Percentiles rank a stretch among this genome's conserved stretches.
phyloP scores from a whole-genome alignment of 495 filamentous ascomycete genomes.

The Talaromyces nanjingensis region DNA sequence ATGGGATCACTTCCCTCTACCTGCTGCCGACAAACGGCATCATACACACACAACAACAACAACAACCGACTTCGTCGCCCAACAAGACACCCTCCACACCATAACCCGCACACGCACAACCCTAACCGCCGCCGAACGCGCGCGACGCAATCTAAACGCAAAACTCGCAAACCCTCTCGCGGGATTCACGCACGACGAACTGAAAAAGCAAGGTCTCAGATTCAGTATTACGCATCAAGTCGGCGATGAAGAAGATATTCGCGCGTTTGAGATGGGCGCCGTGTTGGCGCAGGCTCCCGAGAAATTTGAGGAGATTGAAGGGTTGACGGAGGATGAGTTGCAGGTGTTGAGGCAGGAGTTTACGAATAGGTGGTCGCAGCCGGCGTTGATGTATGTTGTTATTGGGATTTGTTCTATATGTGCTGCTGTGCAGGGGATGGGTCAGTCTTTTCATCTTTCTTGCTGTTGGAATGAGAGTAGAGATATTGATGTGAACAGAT shows the following conservation, averaged over 20 bases:
- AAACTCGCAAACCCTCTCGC: constrained; percentile 67
- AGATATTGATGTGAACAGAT: constrained; percentile 34
- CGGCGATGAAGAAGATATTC: constrained; percentile 52
- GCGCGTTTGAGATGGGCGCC: constrained; percentile 67
- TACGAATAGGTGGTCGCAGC: constrained; percentile 67
- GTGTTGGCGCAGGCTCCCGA: constrained; percentile 57
- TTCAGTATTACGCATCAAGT: constrained; percentile 61
- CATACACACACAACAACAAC: neutral
- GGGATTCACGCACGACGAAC: constrained; percentile 50
- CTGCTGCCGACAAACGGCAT: neutral
- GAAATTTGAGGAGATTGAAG: constrained; percentile 45
- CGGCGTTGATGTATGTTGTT: constrained; percentile 60
- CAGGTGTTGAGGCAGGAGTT: constrained; percentile 55
- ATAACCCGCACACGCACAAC: constrained; percentile 15
- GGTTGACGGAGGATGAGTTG: constrained; percentile 49
- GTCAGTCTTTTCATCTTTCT: constrained; percentile 23
- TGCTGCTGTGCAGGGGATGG: constrained; percentile 67
- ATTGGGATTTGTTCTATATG: constrained; percentile 56
- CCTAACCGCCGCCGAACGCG: constrained; percentile 40
- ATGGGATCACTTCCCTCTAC: constrained; percentile 2
- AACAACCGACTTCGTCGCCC: constrained; percentile 5
- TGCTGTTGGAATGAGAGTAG: neutral
- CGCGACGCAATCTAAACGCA: constrained; percentile 46
- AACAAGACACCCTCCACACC: constrained; percentile 5
- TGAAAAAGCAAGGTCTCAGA: constrained; percentile 55